These are phyloP conservation scores for Biscutella auriculata DNA, from an alignment of 441 rosid species.

Conservation along the genomic window DNA sequence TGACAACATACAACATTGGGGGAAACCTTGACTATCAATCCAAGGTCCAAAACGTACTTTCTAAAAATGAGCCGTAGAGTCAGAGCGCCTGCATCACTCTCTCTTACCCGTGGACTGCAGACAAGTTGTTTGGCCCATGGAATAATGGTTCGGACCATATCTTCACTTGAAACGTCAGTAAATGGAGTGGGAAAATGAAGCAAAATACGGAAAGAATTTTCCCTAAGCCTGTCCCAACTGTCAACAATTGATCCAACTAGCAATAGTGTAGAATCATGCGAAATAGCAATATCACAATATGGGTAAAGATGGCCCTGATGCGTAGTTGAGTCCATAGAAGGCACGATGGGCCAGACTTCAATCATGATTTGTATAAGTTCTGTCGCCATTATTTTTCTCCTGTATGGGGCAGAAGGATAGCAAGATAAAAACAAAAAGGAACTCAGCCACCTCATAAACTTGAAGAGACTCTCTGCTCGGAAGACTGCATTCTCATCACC, in stretches of 20 bases:
- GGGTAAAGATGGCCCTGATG: slow-evolving; percentile 50
- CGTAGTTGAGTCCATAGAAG: slow-evolving; percentile 32
- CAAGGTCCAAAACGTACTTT: slow-evolving; percentile 81
- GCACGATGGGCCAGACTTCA: slow-evolving; percentile 68
- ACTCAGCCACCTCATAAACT: slow-evolving; percentile 87
- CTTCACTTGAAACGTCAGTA: slow-evolving; percentile 71
- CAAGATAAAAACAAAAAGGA: slow-evolving; percentile 76
- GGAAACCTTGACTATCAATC: slow-evolving; percentile 64
- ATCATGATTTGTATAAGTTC: slow-evolving; percentile 79
- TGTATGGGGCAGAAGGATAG: slow-evolving; percentile 96
- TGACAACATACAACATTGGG: slow-evolving; percentile 37
- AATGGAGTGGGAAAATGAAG: slow-evolving; percentile 84
- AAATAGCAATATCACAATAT: slow-evolving; percentile 53
- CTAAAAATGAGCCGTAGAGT: slow-evolving; percentile 74
- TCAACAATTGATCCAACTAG: slow-evolving; percentile 85
- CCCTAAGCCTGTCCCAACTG: slow-evolving; percentile 96
- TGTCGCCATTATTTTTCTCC: slow-evolving; percentile 92
- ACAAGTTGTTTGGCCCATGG: slow-evolving; percentile 82
- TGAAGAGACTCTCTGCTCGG: slow-evolving; percentile 67
- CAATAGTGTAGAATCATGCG: slow-evolving; percentile 64
- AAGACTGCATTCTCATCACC: slow-evolving; percentile 27
- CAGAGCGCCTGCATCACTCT: slow-evolving; percentile 96
- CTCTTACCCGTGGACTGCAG: slow-evolving; percentile 95
- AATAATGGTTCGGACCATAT: slow-evolving; percentile 55
- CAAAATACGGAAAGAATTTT: slow-evolving; percentile 79